Conservation (phyloP, 768 basidiomycete species). For the Lactarius quietus region DNA sequence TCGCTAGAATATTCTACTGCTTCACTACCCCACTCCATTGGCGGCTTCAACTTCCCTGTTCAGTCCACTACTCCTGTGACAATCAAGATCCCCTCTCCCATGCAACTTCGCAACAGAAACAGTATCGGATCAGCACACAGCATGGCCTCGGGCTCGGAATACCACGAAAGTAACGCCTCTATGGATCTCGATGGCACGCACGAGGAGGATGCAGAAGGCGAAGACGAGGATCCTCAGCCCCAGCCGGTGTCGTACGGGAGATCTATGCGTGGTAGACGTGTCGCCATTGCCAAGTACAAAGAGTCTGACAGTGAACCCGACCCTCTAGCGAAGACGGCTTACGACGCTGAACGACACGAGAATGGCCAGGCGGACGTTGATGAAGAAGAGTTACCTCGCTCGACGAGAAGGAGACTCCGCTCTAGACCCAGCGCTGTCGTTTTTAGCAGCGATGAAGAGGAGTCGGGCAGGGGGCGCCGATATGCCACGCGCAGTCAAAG, state of each 20-base stretch:
- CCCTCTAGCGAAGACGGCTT: constrained; percentile 12
- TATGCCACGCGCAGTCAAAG: constrained; percentile 41
- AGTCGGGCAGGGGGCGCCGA: constrained; percentile 30
- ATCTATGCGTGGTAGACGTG: constrained; percentile 31
- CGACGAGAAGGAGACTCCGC: constrained; percentile 20
- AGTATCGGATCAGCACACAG: constrained; percentile 26
- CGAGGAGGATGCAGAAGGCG: constrained; percentile 27
- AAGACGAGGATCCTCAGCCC: constrained; percentile 25
- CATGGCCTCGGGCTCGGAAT: constrained; percentile 35
- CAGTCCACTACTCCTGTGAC: constrained; percentile 17
- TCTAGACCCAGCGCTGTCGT: constrained; percentile 33
- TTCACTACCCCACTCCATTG: constrained; percentile 18
- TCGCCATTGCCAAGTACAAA: constrained; percentile 30
- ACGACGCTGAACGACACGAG: constrained; percentile 14
- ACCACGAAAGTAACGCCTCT: constrained; percentile 34
- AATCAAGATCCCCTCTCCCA: constrained; percentile 25
- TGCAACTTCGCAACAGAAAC: constrained; percentile 25
- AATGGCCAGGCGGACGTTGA: constrained; percentile 25
- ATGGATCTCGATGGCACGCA: constrained; percentile 33
- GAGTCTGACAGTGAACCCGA: constrained; percentile 31
- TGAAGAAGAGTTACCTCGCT: constrained; percentile 31
- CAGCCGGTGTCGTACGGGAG: constrained; percentile 21
- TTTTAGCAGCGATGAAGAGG: constrained; percentile 45
- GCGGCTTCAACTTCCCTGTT: constrained; percentile 25
- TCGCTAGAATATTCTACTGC: constrained; percentile 7